Conservation (phyloP, 352 stramenopile genomes). For the Phytopythium litorale region DNA sequence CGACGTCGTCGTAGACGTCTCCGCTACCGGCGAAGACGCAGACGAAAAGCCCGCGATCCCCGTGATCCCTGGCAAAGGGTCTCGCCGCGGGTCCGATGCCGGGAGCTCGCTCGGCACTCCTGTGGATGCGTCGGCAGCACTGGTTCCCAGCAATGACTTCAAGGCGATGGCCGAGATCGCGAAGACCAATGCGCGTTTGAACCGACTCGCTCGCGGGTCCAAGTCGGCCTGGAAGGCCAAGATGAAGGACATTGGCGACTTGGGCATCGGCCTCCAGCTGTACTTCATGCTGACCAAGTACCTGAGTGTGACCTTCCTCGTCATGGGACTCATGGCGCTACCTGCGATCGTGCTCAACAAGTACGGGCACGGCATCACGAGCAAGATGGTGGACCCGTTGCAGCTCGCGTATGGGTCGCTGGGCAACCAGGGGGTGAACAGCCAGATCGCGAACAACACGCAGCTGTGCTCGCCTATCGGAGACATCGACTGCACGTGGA, state of each 20-base stretch:
- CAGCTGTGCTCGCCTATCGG: slow-evolving; percentile 40
- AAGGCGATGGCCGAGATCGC: slow-evolving; percentile 19
- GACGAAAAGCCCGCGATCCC: background rate
- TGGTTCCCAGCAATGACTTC: slow-evolving; percentile 10
- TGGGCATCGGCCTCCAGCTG: slow-evolving; percentile 80
- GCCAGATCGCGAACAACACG: slow-evolving; percentile 39
- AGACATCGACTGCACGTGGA: slow-evolving; percentile 69
- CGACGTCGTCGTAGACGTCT: background rate
- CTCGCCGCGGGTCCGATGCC: background rate
- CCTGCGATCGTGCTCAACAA: slow-evolving; percentile 65
- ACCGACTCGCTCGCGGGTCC: slow-evolving; percentile 31
- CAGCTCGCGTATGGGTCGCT: slow-evolving; percentile 69
- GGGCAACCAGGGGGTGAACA: slow-evolving; percentile 75
- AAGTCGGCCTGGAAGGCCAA: slow-evolving; percentile 52
- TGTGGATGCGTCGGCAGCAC: slow-evolving; percentile 3
- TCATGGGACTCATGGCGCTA: slow-evolving; percentile 68
- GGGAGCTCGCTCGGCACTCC: slow-evolving; percentile 9
- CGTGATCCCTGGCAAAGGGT: background rate
- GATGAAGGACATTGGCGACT: slow-evolving; percentile 68
- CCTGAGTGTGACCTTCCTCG: slow-evolving; percentile 49
- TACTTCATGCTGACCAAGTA: slow-evolving; percentile 88
- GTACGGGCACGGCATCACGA: slow-evolving; percentile 58
- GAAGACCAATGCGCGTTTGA: slow-evolving; percentile 16
- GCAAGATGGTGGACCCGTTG: slow-evolving; percentile 70
- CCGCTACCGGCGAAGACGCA: background rate